These are phyloP conservation scores for Jaltomata sinuosa DNA, from an alignment of 257 asterid genomes.

Conservation along the genomic window DNA sequence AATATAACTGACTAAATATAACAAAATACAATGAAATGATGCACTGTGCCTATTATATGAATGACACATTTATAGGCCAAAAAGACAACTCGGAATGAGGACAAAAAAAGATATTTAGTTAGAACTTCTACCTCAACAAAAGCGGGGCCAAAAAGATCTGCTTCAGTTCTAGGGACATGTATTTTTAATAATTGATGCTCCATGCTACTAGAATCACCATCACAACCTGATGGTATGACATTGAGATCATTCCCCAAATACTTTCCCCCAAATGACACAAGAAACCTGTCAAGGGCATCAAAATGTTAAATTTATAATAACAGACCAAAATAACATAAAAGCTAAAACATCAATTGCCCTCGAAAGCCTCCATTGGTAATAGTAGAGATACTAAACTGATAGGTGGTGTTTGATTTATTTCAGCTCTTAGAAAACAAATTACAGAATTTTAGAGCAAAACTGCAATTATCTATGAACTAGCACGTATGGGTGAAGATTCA, in stretches of 20 bases:
- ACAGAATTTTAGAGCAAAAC: not conserved
- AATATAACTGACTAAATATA: not conserved
- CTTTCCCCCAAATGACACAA: constrained; percentile 73
- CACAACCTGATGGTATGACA: constrained; percentile 33
- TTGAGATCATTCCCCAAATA: constrained; percentile 46
- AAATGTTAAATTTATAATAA: not conserved
- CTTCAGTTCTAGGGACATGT: constrained; percentile 48
- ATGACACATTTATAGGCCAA: not conserved
- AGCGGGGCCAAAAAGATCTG: constrained; percentile 61
- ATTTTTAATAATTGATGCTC: constrained; percentile 69
- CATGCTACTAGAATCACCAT: constrained; percentile 22
- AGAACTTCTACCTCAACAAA: constrained; percentile 59
- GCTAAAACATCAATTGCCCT: not conserved
- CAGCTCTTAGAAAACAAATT: not conserved
- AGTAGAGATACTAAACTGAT: not conserved
- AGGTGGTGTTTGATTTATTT: not conserved
- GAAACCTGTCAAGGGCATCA: constrained; percentile 45
- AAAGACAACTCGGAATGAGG: not conserved
- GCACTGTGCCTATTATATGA: not conserved
- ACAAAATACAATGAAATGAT: not conserved
- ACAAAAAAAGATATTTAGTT: not conserved
- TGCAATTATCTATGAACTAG: not conserved
- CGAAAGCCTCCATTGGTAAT: not conserved
- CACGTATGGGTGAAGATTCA: not conserved
- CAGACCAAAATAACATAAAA: not conserved